These are phyloP conservation scores for Byssoonygena ceratinophila DNA, from an alignment of 2,329 filamentous ascomycete species.

Conservation along the genomic window DNA sequence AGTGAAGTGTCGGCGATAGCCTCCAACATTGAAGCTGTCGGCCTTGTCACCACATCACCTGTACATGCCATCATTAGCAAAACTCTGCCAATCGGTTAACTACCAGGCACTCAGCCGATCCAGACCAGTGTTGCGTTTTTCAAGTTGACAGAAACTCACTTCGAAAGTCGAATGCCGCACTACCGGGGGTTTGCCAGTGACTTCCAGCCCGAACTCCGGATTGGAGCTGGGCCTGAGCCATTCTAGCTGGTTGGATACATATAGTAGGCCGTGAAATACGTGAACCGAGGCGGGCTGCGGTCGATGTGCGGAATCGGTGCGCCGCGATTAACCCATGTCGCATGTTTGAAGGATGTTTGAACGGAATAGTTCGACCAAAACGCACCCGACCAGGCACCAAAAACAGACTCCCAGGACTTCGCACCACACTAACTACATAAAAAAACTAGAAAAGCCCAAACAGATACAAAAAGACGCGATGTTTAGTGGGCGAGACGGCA, in stretches of 20 bases:
- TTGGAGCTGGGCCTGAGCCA: not conserved
- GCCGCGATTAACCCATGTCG: not conserved
- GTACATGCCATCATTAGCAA: conserved; percentile 5
- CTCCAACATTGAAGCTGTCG: conserved; percentile 68
- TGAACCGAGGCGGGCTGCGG: not conserved
- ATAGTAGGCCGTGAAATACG: not conserved
- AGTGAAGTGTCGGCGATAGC: conserved; percentile 66
- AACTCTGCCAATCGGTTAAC: not conserved
- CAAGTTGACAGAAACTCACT: conserved; percentile 8
- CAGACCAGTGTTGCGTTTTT: not conserved
- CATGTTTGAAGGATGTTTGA: not conserved
- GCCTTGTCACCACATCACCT: conserved; percentile 64
- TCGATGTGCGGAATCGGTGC: not conserved
- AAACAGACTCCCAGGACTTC: too few relatives aligned
- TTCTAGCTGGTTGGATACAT: not conserved
- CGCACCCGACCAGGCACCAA: not conserved
- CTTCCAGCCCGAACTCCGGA: not conserved
- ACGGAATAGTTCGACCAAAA: not conserved
- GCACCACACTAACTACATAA: too few relatives aligned
- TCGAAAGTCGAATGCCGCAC: conserved; percentile 16
- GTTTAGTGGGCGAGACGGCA: too few relatives aligned
- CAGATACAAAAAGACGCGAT: too few relatives aligned
- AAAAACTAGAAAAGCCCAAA: too few relatives aligned
- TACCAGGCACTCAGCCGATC: not conserved
- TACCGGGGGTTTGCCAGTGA: conserved; percentile 11